phyloP scores from a whole-genome alignment of 148 eudicot genomes.

The Heliosperma pusillum region DNA sequence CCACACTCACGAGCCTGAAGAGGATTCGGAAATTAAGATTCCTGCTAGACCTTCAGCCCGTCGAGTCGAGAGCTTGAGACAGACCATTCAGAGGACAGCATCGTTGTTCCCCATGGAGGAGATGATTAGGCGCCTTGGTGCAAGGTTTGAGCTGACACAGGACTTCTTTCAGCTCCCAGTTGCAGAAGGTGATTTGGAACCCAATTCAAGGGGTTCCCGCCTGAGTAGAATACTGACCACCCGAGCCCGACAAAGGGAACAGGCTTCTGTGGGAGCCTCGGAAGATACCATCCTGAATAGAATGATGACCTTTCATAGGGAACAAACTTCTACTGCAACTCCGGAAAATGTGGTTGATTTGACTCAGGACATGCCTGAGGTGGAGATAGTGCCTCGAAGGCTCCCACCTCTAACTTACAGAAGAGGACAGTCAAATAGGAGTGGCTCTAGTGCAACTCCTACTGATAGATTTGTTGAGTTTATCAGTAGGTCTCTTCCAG shows the following conservation, averaged over 20 bases:
- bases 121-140: constrained; percentile 84
- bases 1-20: constrained; percentile 31
- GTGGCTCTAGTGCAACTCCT: constrained; percentile 33
- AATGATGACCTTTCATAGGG: constrained; percentile 57
- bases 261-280: constrained; percentile 13
- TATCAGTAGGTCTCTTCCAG: constrained; percentile 41
- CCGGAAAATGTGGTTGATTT: constrained; percentile 56
- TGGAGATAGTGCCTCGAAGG: constrained; percentile 38
- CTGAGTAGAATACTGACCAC: constrained; percentile 60
- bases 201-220: constrained; percentile 49
- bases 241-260: constrained; percentile 67
- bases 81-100: constrained; percentile 67
- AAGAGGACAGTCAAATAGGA: constrained; percentile 50
- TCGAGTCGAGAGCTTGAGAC: constrained; percentile 86
- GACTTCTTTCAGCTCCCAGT: constrained; percentile 45
- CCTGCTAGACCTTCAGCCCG: constrained; percentile 71
- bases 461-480: constrained; percentile 47
- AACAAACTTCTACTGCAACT: constrained; percentile 32
- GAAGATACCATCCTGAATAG: constrained; percentile 40
- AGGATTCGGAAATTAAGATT: constrained; percentile 48
- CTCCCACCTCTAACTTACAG: constrained; percentile 53
- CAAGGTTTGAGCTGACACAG: constrained; percentile 57
- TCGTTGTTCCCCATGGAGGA: constrained; percentile 74
- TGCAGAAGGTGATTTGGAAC: constrained; percentile 36
- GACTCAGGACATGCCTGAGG: constrained; percentile 47